Conservation (phyloP, 345 rosid species). For the Corchorus capsularis region DNA sequence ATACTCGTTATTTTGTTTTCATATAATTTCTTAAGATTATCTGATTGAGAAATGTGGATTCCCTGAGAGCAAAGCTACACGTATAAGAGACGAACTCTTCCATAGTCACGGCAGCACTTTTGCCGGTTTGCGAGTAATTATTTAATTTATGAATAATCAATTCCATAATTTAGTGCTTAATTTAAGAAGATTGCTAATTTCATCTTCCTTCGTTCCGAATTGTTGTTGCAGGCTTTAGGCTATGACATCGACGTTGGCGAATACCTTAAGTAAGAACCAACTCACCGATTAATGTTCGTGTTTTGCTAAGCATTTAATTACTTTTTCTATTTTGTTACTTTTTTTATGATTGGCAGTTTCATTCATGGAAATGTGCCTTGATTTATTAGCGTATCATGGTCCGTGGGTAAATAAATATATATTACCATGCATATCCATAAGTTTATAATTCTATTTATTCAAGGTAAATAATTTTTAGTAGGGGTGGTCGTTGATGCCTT, state of each 20-base stretch:
- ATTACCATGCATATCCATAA: too few relatives aligned
- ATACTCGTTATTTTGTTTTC: not conserved
- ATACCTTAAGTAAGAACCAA: slow-evolving; percentile 63
- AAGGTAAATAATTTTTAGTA: too few relatives aligned
- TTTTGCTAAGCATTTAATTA: too few relatives aligned
- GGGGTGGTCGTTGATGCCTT: too few relatives aligned
- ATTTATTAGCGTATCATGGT: too few relatives aligned
- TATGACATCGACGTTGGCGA: slow-evolving; percentile 77
- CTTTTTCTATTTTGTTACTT: not conserved
- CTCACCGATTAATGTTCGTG: not conserved
- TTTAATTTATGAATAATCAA: not conserved
- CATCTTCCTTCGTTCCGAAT: not conserved
- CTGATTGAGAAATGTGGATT: slow-evolving; percentile 76
- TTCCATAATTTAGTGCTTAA: not conserved
- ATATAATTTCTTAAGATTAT: slow-evolving; percentile 46
- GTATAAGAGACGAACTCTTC: slow-evolving; percentile 73
- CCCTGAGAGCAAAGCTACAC: slow-evolving; percentile 55
- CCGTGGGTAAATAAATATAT: too few relatives aligned
- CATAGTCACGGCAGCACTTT: slow-evolving; percentile 88
- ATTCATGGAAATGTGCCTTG: slow-evolving; percentile 98
- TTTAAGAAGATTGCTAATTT: not conserved
- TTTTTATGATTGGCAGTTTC: slow-evolving; percentile 44
- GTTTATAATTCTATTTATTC: too few relatives aligned
- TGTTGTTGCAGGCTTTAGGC: slow-evolving; percentile 65
- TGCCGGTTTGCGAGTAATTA: slow-evolving; percentile 81